Base-by-base conservation (phyloP, 192 early-diverging fungal genomes). In the Neocallimastix lanati region DNA sequence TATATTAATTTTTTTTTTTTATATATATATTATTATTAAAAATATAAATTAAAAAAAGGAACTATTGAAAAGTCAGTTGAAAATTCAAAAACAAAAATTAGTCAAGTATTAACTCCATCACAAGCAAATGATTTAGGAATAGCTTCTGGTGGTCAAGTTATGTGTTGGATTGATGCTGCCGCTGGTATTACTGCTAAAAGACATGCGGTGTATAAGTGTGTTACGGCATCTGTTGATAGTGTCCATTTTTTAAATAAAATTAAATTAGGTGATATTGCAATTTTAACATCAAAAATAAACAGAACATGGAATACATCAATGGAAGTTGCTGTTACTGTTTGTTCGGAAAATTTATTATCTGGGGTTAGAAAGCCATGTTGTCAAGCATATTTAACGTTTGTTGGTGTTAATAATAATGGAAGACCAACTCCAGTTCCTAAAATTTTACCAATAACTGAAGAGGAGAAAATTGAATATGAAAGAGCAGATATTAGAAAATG, bases 361-460 rank as follows among this genome's bases (percentile, higher is more conserved):
- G 87, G 88, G 18, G 83, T 84, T 9, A 84, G 82, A 28, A 82
- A 83, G 28, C 91, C 88, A 82, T 87, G 87, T 14, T 90, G 88
- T 30, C 90, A 91, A 81, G 92, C 90, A n/a, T 92, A 92, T 76
- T 81, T 91, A 33, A 92, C 90, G 0, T 91, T 91, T 88, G 90
- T 90, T 29, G 87, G 87, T 25, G 30, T 88, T 7, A 83, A 82
- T 27, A 9, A 77, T 81, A 15, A 80, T 83, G 29, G 78, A 79
- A n/a, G 81, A 81, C 67, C 84, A 0, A 80, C 85, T 14, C 85
- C 79, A 4, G 85, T 93, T 14, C 91, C 91, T 4, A 82, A 83
- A 7, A 83, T 90, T 29, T 80, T 88, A 28, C 88, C 92, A 2
- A 37, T 82, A 12, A 87, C 90, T 1, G 78, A 81, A 0, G 79